Evolutionary conservation across 2,329 filamentous ascomycete genomes (phyloP).

Genomic region (Epicoccum nigrum): DNA sequence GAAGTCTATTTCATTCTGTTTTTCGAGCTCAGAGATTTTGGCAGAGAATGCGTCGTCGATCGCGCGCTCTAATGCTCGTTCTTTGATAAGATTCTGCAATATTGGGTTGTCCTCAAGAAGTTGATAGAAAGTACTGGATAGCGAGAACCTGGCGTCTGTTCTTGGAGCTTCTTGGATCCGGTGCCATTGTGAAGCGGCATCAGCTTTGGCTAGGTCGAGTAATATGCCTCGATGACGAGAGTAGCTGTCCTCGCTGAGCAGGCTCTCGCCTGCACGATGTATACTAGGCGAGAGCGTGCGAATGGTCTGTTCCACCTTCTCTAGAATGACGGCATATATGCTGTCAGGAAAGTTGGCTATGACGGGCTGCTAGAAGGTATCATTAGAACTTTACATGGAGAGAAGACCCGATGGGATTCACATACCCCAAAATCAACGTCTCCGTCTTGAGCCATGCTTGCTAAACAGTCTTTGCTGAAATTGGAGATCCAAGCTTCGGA

Average conservation of each 20-base stretch:
- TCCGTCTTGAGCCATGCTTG: conserved; percentile 23
- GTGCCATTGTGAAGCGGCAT: conserved; percentile 36
- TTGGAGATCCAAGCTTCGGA: conserved; percentile 32
- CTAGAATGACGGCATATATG: conserved; percentile 13
- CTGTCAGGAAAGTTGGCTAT: conserved; percentile 18
- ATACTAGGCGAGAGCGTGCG: conserved; percentile 10
- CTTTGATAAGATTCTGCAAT: conserved; percentile 23
- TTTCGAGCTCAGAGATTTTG: conserved; percentile 35
- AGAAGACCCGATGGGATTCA: not conserved
- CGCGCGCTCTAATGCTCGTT: conserved; percentile 26
- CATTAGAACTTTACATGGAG: conserved; percentile 3
- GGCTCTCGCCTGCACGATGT: conserved; percentile 22
- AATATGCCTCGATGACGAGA: conserved; percentile 21
- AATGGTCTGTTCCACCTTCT: conserved; percentile 22
- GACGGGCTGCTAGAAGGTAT: conserved; percentile 5
- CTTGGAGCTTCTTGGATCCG: conserved; percentile 23
- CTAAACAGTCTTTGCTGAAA: conserved; percentile 20
- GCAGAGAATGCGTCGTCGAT: conserved; percentile 34
- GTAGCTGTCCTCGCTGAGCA: conserved; percentile 25
- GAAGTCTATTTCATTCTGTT: conserved; percentile 37
- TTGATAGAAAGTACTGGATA: conserved; percentile 21
- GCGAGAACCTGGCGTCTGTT: conserved; percentile 33
- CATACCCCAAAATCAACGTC: conserved; percentile 32
- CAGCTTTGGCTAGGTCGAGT: conserved; percentile 20
- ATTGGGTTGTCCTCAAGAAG: conserved; percentile 16